These are phyloP conservation scores for Magnusiomyces magnusii DNA, from an alignment of 1,139 yeast species.

Conservation along the genomic window DNA sequence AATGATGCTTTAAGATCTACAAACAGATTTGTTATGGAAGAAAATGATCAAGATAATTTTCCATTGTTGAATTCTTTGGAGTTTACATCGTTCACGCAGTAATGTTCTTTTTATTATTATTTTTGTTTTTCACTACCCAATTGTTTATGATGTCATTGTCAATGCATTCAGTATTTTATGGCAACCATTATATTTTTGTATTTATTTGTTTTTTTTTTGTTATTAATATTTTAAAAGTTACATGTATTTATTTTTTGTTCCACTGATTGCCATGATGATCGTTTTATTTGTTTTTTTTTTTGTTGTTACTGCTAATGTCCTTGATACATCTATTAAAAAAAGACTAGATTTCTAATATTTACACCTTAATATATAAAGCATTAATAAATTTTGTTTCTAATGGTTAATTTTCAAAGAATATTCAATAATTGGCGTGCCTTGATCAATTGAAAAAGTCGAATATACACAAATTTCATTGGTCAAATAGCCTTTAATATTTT, in stretches of 20 bases:
- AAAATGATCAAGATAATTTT: background rate
- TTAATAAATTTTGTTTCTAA: constrained; percentile 13
- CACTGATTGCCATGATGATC: background rate
- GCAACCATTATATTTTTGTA: background rate
- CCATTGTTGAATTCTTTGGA: constrained; percentile 10
- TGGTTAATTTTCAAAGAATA: constrained; percentile 71
- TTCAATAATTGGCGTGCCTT: constrained; percentile 75
- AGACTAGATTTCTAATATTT: background rate
- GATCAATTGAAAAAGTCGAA: constrained; percentile 90
- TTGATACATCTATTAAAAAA: background rate
- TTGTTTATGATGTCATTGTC: no score
- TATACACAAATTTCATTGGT: constrained; percentile 81
- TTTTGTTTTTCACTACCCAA: no score
- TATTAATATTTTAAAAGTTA: background rate
- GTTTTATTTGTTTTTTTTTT: no score
- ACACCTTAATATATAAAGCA: background rate
- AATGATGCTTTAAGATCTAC: background rate
- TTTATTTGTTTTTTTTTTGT: no score
- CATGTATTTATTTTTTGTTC: background rate
- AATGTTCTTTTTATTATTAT: background rate
- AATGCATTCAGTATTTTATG: no score
- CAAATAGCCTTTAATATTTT: constrained; percentile 57
- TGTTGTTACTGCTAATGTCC: background rate
- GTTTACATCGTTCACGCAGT: constrained; percentile 10
- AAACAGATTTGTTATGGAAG: constrained; percentile 7